Percentiles rank a stretch among this genome's conserved stretches.
phyloP scores from a whole-genome alignment of 139 green algal genomes.

The Dunaliella primolecta region DNA sequence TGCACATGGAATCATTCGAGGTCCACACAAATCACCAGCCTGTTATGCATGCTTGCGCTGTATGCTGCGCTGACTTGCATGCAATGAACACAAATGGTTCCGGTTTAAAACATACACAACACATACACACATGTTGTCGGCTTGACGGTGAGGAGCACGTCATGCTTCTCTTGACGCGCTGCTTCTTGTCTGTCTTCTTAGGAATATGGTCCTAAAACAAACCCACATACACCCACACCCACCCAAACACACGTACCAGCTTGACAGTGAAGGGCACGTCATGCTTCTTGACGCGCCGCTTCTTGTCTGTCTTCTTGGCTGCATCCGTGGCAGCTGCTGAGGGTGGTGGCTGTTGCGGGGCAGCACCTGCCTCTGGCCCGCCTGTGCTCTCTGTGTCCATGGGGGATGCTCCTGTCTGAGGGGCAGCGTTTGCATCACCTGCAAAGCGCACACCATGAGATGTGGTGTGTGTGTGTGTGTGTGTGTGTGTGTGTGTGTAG shows the following conservation, averaged over 20 bases:
- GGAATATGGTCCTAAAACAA: too few relatives aligned
- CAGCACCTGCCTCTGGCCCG: background rate
- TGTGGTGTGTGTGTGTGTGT: background rate
- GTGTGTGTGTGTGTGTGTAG: constrained; percentile 6
- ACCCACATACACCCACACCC: background rate
- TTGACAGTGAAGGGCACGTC: constrained; percentile 46
- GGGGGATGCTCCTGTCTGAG: constrained; percentile 20
- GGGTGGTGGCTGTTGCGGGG: background rate
- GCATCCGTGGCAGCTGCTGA: too few relatives aligned
- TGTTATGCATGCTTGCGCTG: too few relatives aligned
- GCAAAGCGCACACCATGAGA: constrained; percentile 1
- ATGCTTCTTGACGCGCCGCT: constrained; percentile 61
- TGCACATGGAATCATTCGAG: too few relatives aligned
- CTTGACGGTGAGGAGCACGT: too few relatives aligned
- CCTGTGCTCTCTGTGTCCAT: constrained; percentile 55
- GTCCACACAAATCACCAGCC: too few relatives aligned
- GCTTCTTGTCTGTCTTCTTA: too few relatives aligned
- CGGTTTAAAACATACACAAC: too few relatives aligned
- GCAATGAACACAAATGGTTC: too few relatives aligned
- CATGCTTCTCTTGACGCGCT: too few relatives aligned
- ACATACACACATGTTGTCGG: too few relatives aligned
- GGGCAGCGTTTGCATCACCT: background rate
- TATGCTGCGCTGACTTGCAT: too few relatives aligned
- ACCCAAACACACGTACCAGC: background rate
- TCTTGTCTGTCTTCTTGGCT: constrained; percentile 44